Evolutionary conservation across 768 basidiomycete species (phyloP), one percentile per base, ranked within the genome.

Genomic region (Scleroderma citrinum): DNA sequence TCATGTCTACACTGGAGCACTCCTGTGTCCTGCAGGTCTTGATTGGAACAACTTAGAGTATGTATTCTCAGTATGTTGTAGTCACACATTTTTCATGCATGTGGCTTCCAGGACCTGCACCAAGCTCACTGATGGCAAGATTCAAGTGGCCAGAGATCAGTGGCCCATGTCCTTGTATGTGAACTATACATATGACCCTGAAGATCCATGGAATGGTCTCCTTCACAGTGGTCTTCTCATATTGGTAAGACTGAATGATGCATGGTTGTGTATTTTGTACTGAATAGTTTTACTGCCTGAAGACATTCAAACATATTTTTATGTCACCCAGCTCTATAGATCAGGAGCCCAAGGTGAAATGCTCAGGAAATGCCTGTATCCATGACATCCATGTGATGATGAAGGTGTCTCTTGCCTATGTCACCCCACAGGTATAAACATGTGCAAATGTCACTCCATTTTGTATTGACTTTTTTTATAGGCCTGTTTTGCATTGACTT

Each of bases 301-400:
- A 17, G 26, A 8, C 8, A 8, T 29, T 29, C 26, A 64, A 58
- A 37, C 58, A 65, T 44, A 48, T 67, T 14, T 67, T 67, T 32
- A 67, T 53, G 2, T 65, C 61, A 1, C 63, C 65, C 2, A 66
- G 63, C 41, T 65, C 63, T 7, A 60, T 65, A 3, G 54, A 65
- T 29, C 57, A 56, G 30, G 62, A 60, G 30, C 44, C 49, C 16
- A 63, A 57, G 44, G 64, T 60, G 4, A 63, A 64, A 3, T 21
- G 53, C 24, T 63, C 57, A 10, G 57, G 59, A 2, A 63, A 63
- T 34, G 51, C 54, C 4, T 20, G 42, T 3, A 57, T 59, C 24
- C 59, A 58, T 11, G 41, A 55, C 1, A 58, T 56, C 55, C 49
- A 36, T 10, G 3, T 6, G 11, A 48, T 59, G 5, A 59, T 54